Percentiles rank a stretch among this genome's conserved stretches.
Evolutionary conservation across 805 yeast species (phyloP).

Genomic region (Alloascoidea hylecoeti): DNA sequence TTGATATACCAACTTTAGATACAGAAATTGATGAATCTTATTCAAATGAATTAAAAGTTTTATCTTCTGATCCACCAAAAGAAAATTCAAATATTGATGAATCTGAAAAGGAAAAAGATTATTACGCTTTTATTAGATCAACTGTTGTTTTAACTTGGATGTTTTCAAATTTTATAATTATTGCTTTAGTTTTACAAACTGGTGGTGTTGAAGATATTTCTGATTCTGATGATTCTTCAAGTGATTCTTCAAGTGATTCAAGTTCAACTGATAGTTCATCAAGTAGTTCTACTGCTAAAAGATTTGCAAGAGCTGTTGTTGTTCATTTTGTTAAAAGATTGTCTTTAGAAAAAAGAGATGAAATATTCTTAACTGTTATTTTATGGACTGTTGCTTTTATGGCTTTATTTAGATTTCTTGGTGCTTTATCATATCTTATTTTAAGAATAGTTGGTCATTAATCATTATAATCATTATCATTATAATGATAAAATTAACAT

Average conservation of each 20-base stretch:
- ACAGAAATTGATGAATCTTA: conserved; percentile 69
- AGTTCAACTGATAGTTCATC: too few species aligned
- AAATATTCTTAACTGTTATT: conserved; percentile 74
- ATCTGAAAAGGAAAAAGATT: conserved; percentile 52
- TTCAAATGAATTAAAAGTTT: conserved; percentile 42
- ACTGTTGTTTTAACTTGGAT: conserved; percentile 85
- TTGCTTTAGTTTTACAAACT: conserved; percentile 72
- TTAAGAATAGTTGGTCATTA: conserved; percentile 16
- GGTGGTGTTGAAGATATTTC: conserved; percentile 43
- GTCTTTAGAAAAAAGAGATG: too few species aligned
- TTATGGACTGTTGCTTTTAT: conserved; percentile 88
- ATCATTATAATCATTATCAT: too few species aligned
- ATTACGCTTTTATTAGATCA: conserved; percentile 84
- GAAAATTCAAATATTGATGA: conserved; percentile 19
- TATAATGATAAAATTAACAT: too few species aligned
- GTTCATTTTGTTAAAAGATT: too few species aligned
- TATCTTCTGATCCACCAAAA: conserved; percentile 21
- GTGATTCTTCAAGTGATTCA: too few species aligned
- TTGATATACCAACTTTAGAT: conserved; percentile 59
- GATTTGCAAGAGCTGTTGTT: too few species aligned
- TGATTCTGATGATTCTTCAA: conserved; percentile 7
- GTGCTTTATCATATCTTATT: conserved; percentile 49
- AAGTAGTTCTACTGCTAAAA: too few species aligned
- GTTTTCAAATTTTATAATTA: conserved; percentile 67
- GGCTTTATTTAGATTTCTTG: conserved; percentile 73